Evolutionary conservation across 306 rosid species (phyloP).

Genomic region (Casuarina glauca): DNA sequence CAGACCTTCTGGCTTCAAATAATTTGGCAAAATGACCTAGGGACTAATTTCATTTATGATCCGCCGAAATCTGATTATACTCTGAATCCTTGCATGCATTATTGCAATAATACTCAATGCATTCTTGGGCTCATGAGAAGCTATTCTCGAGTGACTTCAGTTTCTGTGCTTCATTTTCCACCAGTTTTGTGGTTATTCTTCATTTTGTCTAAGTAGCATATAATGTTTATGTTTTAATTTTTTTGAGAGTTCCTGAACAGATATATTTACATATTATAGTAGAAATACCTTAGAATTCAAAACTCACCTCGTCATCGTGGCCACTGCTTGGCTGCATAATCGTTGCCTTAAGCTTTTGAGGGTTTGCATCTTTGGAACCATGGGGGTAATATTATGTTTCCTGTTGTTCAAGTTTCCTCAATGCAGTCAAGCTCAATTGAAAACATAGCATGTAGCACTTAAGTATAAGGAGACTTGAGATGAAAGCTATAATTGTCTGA

Average conservation of each 20-base stretch:
- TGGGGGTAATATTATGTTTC: neutral
- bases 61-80: neutral
- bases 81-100: neutral
- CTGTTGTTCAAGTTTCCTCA: neutral
- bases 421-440: neutral
- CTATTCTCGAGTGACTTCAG: neutral
- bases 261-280: neutral
- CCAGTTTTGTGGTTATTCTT: no score
- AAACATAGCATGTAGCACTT: neutral
- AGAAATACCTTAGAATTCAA: neutral
- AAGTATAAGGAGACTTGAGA: neutral
- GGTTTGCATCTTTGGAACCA: neutral
- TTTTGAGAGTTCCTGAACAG: no score
- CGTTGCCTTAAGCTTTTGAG: neutral
- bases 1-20: neutral
- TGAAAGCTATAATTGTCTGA: neutral
- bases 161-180: neutral
- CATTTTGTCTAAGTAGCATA: no score
- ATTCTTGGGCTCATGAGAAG: neutral
- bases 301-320: neutral
- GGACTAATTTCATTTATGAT: slow-evolving; percentile 1
- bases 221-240: no score
- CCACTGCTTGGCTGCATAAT: neutral
- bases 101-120: neutral
- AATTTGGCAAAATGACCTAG: neutral